Evolutionary conservation across 345 rosid species (phyloP), one percentile per base, ranked within the genome.

Genomic region (Boechera divaricarpa): DNA sequence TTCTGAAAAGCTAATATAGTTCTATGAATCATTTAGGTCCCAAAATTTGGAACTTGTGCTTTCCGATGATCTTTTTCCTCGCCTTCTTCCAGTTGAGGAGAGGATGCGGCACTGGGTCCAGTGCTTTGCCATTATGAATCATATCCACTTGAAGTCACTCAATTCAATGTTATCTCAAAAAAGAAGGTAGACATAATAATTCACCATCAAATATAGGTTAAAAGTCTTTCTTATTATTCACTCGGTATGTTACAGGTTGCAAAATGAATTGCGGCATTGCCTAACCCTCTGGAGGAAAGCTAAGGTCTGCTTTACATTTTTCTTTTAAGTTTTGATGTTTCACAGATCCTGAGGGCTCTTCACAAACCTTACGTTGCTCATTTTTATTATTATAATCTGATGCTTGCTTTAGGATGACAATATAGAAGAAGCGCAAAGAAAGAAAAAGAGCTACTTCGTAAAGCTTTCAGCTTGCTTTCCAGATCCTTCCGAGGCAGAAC

Each of bases 391-490:
- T 66, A 49, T 52, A 41, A 60, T 60, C 70, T 73, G 59, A 69
- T 78, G 38, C 75, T 61, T 74, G 53, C 70, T 80, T 82, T 85
- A 94, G 96, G 94, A 70, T 31, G 69, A 65, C 39, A 72, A 78
- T 81, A 74, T 72, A 6, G 93, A 88, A 71, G 93, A 90, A 76
- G 76, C 68, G 69, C 80, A 81, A 80, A 73, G 81, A 77, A 82
- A 69, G 67, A 79, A 82, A 6, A 85, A 80, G 69, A 76, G 69
- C 71, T 82, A 70, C 69, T 84, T 88, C 54, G 56, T 68, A 73
- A 92, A 87, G 82, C 86, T 94, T 91, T 89, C 98, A 74, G 81
- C 89, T 44, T 87, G 77, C 73, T 94, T 92, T 82, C 85, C 86
- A 56, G 94, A 92, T 81, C 88, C 92, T 67, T 82, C 81, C 42